phyloP scores from a whole-genome alignment of 2,329 filamentous ascomycete genomes.

The Talaromyces sp. region DNA sequence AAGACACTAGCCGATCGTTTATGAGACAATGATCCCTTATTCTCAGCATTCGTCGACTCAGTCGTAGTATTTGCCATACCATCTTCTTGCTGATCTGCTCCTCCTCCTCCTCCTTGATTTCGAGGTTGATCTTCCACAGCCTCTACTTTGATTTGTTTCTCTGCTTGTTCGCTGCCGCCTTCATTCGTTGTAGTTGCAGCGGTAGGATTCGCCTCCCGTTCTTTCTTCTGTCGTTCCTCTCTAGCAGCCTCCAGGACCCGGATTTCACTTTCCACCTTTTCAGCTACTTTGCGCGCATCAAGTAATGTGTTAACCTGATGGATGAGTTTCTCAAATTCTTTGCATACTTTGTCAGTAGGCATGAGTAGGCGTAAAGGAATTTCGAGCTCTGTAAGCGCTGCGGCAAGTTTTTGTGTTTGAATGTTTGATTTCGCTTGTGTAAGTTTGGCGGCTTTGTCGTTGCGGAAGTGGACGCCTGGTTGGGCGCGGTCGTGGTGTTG shows the following conservation, averaged over 20 bases:
- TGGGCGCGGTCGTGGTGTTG: slow-evolving; percentile 77
- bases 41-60: slow-evolving; percentile 19
- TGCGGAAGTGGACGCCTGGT: slow-evolving; percentile 83
- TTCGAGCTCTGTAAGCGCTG: slow-evolving; percentile 44
- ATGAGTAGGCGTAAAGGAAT: slow-evolving; percentile 45
- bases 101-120: neutral
- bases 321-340: slow-evolving; percentile 47
- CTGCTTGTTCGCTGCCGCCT: slow-evolving; percentile 18
- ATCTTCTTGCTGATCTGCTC: neutral
- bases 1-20: slow-evolving; percentile 82
- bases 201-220: slow-evolving; percentile 22
- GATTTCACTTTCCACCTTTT: slow-evolving; percentile 47
- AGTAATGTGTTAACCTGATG: slow-evolving; percentile 44
- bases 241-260: slow-evolving; percentile 42
- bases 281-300: slow-evolving; percentile 44
- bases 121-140: slow-evolving; percentile 25
- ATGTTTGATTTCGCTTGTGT: slow-evolving; percentile 49
- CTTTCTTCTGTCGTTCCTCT: slow-evolving; percentile 36
- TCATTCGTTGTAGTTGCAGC: slow-evolving; percentile 1
- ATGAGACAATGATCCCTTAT: slow-evolving; percentile 37
- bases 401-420: slow-evolving; percentile 45
- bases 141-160: slow-evolving; percentile 32
- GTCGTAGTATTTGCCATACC: slow-evolving; percentile 12
- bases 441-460: slow-evolving; percentile 49
- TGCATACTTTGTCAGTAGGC: slow-evolving; percentile 47